phyloP scores from a whole-genome alignment of 1,284 basidiomycete genomes.

The Ustilago trichophora region DNA sequence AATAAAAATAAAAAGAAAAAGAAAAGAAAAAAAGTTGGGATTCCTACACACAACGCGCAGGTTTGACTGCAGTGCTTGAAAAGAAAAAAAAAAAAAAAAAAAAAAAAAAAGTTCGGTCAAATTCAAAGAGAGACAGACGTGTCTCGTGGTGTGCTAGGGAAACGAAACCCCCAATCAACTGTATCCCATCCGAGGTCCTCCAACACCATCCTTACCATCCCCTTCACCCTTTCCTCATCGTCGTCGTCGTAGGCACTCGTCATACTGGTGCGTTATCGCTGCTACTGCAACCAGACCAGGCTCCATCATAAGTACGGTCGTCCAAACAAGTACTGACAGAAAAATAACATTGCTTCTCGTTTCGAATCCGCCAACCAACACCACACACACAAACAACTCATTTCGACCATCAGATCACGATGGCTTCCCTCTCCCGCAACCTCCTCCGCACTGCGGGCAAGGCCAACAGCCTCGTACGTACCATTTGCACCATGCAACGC shows the following conservation, averaged over 20 bases:
- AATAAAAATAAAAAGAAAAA: conserved; percentile 4
- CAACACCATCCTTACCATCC: neutral
- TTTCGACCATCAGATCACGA: conserved; percentile 16
- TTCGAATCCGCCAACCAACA: neutral
- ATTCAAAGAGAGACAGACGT: no score
- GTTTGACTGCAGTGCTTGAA: neutral
- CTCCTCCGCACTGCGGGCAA: conserved; percentile 47
- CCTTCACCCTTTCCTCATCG: neutral
- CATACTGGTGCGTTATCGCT: conserved; percentile 7
- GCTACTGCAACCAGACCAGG: no score
- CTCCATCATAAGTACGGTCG: no score
- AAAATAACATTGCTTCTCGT: no score
- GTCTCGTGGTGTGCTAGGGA: neutral
- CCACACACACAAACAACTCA: neutral
- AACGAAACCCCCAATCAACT: no score
- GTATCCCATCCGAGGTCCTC: neutral
- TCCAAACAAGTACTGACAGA: no score
- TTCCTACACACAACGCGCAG: conserved; percentile 1
- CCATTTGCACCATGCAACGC: neutral
- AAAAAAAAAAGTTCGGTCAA: conserved; percentile 5
- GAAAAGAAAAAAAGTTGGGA: conserved; percentile 24
- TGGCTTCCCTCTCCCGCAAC: conserved; percentile 44
- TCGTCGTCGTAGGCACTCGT: conserved; percentile 7
- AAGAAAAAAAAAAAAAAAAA: no score
- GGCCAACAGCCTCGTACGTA: conserved; percentile 28